These are phyloP conservation scores for Fusarium neocosmosporiellum DNA, from an alignment of 2,329 filamentous ascomycete genomes.

Conservation along the genomic window DNA sequence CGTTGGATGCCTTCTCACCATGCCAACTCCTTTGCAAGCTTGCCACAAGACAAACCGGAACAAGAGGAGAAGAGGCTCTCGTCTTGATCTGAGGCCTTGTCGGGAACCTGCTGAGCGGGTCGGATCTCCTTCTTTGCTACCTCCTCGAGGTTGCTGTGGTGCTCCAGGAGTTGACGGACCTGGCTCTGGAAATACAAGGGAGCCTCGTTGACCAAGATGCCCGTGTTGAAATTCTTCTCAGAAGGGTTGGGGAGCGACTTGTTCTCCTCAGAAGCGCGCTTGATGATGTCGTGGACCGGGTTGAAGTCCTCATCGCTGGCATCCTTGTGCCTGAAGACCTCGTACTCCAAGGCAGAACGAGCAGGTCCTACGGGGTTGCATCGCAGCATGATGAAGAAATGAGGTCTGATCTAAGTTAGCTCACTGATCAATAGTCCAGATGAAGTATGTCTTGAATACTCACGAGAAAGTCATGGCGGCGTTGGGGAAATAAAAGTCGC, in stretches of 20 bases:
- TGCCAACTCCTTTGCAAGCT: conserved; percentile 23
- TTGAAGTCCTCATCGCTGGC: conserved; percentile 26
- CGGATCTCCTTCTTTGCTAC: conserved; percentile 22
- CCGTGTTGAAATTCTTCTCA: conserved; percentile 18
- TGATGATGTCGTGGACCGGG: conserved; percentile 16
- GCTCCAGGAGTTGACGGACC: conserved; percentile 28
- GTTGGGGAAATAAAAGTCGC: conserved; percentile 39
- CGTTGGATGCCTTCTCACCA: not conserved
- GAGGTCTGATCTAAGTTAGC: conserved; percentile 48
- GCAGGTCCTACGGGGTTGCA: conserved; percentile 24
- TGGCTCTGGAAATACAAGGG: conserved; percentile 30
- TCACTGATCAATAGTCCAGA: accelerated
- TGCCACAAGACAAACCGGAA: conserved; percentile 26
- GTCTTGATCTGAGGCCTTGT: conserved; percentile 27
- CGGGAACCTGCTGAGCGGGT: conserved; percentile 29
- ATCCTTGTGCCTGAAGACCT: conserved; percentile 31
- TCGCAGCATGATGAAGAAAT: conserved; percentile 32
- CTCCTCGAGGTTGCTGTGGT: conserved; percentile 30
- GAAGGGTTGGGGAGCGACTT: conserved; percentile 13
- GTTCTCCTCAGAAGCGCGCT: conserved; percentile 19
- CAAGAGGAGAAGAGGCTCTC: conserved; percentile 29
- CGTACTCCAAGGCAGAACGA: conserved; percentile 23
- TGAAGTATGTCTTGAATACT: conserved; percentile 58
- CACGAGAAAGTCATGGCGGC: conserved; percentile 34
- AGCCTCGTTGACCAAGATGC: conserved; percentile 14